Evolutionary conservation across 495 filamentous ascomycete species (phyloP), one percentile per base, ranked within the genome.

Genomic region (Penicillium egyptiacum): DNA sequence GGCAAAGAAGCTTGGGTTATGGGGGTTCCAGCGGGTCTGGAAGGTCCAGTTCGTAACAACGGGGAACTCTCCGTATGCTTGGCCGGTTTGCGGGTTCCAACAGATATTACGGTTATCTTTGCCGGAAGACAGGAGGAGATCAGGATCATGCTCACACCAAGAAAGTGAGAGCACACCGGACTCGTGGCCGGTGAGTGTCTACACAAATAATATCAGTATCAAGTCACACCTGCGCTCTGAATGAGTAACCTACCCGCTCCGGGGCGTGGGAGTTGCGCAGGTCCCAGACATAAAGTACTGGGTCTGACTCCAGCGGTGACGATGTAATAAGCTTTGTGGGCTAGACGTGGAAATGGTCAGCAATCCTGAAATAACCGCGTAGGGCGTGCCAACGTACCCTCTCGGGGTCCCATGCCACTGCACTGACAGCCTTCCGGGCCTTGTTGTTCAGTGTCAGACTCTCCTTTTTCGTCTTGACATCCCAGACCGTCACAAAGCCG

Each of bases 41-140:
- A 98, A 99, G 2, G 92, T 96, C 94, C 95, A 98, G 71, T 98
- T 98, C 37, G 93, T 96, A 53, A 96, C 95, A 60, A 96, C 89
- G 12, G 93, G 91, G 71, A 97, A 96, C 74, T 98, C 92, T 55
- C 95, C 94, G 45, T 90, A 89, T 5, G 80, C 75, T 65, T 90
- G 84, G 44, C 92, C 92, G 5, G 86, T 95, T 62, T 94, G 90
- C 1, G 95, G 89, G 72, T 97, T 97, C 94, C 95, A 99, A 57
- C 92, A 88, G 52, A 98, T 82, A 1, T 92, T 96, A 61, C 90
- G 85, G 61, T 98, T 98, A 73, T 99, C 94, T 75, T 96, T 98
- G 48, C 95, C 95, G 58, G 87, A 96, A 12, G 95, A 98, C 35
- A 99, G 81, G 45, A 99, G 79, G 46, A 99, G 78, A 62, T 96